Percentiles rank a stretch among this genome's conserved stretches.
phyloP scores from a whole-genome alignment of 2,329 filamentous ascomycete genomes.

The Microcera coccophila region DNA sequence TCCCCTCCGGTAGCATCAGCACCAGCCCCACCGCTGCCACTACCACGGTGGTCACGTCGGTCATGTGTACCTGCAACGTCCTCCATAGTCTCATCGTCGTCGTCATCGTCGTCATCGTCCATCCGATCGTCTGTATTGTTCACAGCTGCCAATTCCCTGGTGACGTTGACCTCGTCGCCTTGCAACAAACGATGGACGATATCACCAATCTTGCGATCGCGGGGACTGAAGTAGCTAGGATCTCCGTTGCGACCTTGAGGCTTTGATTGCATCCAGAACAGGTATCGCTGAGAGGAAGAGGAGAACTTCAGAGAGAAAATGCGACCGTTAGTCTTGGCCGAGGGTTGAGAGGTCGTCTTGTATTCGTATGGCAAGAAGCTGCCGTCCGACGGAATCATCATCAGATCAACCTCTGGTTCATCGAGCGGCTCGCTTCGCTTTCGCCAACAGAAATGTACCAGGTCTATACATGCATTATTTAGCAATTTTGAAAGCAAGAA shows the following conservation, averaged over 20 bases:
- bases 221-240: slow-evolving; percentile 73
- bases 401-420: slow-evolving; percentile 77
- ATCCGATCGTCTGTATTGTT: slow-evolving; percentile 46
- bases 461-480: slow-evolving; percentile 52
- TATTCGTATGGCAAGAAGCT: slow-evolving; percentile 78
- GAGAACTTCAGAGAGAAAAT: slow-evolving; percentile 92
- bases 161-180: slow-evolving; percentile 82
- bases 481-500: slow-evolving; percentile 5
- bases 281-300: slow-evolving; percentile 83
- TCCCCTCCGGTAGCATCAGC: slow-evolving; percentile 87
- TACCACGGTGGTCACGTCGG: slow-evolving; percentile 53
- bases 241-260: slow-evolving; percentile 67
- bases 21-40: slow-evolving; percentile 75
- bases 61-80: slow-evolving; percentile 66
- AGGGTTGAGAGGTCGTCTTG: slow-evolving; percentile 51
- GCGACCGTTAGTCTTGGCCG: slow-evolving; percentile 74
- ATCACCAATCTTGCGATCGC: slow-evolving; percentile 82
- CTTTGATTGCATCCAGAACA: slow-evolving; percentile 97
- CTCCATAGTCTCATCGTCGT: slow-evolving; percentile 47
- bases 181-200: slow-evolving; percentile 81
- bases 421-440: slow-evolving; percentile 67
- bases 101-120: slow-evolving; percentile 54
- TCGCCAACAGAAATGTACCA: slow-evolving; percentile 97
- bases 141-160: slow-evolving; percentile 64
- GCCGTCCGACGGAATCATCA: slow-evolving; percentile 90